Evolutionary conservation across 257 asterid species (phyloP).

Genomic region (Anisodus tanguticus): DNA sequence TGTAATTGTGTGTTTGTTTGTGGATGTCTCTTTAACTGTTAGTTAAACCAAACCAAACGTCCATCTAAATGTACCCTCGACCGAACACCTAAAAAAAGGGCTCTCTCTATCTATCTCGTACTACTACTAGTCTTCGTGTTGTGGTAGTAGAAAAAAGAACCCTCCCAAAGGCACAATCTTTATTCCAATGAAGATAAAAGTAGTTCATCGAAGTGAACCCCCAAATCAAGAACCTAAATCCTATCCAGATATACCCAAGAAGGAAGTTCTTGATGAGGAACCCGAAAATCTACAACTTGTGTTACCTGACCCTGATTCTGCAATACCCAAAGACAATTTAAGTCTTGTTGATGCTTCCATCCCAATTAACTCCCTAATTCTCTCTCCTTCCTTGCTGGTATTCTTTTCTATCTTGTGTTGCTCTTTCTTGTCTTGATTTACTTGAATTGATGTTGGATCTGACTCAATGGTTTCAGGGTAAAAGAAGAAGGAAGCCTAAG

Average conservation of each 20-base stretch:
- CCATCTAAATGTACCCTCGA: not conserved
- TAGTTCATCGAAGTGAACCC: conserved; percentile 52
- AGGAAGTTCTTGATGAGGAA: conserved; percentile 38
- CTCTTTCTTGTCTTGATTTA: conserved; percentile 26
- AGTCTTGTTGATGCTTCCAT: conserved; percentile 28
- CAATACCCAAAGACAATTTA: conserved; percentile 31
- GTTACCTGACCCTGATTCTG: conserved; percentile 21
- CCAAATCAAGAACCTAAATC: conserved; percentile 57
- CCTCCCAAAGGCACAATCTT: conserved; percentile 21
- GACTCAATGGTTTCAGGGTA: conserved; percentile 61
- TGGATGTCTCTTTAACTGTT: not conserved
- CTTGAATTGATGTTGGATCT: conserved; percentile 61
- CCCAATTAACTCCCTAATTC: conserved; percentile 28
- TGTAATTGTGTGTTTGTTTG: not conserved
- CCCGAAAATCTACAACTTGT: not conserved
- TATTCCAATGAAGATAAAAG: conserved; percentile 61
- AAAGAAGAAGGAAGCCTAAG: conserved; percentile 88
- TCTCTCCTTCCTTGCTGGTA: conserved; percentile 40
- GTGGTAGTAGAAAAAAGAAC: not conserved
- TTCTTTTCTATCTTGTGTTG: conserved; percentile 9
- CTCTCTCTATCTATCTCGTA: not conserved
- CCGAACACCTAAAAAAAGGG: not conserved
- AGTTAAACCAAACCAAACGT: not conserved
- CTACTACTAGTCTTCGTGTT: not conserved
- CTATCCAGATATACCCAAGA: conserved; percentile 41